Base-by-base conservation (phyloP, 2,329 filamentous ascomycete species). In the Trichoderma sp. region DNA sequence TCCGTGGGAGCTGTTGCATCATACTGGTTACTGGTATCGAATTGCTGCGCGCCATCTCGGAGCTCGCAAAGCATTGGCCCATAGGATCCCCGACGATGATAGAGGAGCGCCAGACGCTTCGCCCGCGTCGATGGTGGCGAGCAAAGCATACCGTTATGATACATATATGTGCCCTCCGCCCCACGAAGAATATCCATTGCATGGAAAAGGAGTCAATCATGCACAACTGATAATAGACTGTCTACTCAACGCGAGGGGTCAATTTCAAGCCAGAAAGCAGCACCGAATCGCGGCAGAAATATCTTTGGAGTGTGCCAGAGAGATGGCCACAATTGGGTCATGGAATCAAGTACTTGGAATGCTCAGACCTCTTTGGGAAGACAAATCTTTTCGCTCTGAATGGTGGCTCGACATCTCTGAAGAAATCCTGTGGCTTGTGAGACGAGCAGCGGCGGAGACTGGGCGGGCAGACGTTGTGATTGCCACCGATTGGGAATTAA, bases 1-100 rank as follows among this genome's bases (percentile, higher is more conserved):
- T 43, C 88, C 89, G 0, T 90, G 87, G 86, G 88, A 91, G 71
- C 76, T 85, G 46, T 80, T 91, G 7, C 89, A 91, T 71, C 89
- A 91, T 74, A 83, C 85, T 1, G 89, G 89, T 6, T 91, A 91
- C 74, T 91, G 89, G 87, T 89, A 88, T 72, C 85, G 86, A 16
- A 77, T 85, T 55, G 88, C 89, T 1, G 86, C 87, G 5, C 83
- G 83, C n/a, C 87, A 90, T 72, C 78, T 86, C 1, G 80, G 81
- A 4, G 80, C 83, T 18, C 84, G 89, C 10, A 83, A 86, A 51
- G 80, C 77, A 26, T 76, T 89, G 54, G 88, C 89, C 2, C 80
- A 80, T 28, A 79, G 80, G 24, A 89, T 91, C 69, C 84, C 89
- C 0, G 85, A 89, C 32, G 87, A 89, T 68, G 87, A 80, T 70